A percentile compares a stretch with the other conserved stretches of the same genome.
Evolutionary conservation across 495 filamentous ascomycete genomes (phyloP).

Genomic region (Xylaria curta): DNA sequence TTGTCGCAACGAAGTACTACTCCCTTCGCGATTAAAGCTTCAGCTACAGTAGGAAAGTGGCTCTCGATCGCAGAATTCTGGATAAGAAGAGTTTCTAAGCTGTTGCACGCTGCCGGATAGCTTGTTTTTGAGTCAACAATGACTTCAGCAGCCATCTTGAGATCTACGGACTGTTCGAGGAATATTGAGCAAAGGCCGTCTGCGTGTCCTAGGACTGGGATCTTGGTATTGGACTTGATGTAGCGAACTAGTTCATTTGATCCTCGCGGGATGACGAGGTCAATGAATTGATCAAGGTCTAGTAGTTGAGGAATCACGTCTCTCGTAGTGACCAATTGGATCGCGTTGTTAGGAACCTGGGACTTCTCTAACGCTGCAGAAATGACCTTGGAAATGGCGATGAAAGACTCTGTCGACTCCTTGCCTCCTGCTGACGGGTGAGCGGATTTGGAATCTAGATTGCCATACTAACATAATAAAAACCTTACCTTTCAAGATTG

Average conservation of each 20-base stretch:
- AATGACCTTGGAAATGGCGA: conserved; percentile 85
- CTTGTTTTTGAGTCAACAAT: conserved; percentile 90
- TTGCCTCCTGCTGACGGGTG: conserved; percentile 69
- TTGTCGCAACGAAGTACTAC: conserved; percentile 86
- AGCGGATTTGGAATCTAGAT: conserved; percentile 6
- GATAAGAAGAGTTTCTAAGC: conserved; percentile 86
- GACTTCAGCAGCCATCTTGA: conserved; percentile 73
- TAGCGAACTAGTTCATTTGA: conserved; percentile 91
- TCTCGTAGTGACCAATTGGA: conserved; percentile 91
- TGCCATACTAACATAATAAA: background rate
- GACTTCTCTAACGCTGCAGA: conserved; percentile 77
- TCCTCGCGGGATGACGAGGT: conserved; percentile 93
- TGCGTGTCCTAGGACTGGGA: conserved; percentile 95
- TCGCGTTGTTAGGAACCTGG: conserved; percentile 80
- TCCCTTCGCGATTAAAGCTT: conserved; percentile 73
- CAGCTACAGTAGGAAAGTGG: conserved; percentile 73
- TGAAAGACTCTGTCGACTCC: conserved; percentile 92
- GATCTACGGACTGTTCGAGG: conserved; percentile 79
- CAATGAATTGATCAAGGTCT: conserved; percentile 81
- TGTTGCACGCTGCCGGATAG: conserved; percentile 97
- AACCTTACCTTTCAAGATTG: conserved; percentile 82
- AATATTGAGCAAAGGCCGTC: conserved; percentile 94
- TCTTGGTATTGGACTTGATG: conserved; percentile 88
- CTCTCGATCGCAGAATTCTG: conserved; percentile 72
- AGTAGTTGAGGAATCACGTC: conserved; percentile 88